Conservation (phyloP, 2,329 filamentous ascomycete genomes). For the Leptographium procerum region DNA sequence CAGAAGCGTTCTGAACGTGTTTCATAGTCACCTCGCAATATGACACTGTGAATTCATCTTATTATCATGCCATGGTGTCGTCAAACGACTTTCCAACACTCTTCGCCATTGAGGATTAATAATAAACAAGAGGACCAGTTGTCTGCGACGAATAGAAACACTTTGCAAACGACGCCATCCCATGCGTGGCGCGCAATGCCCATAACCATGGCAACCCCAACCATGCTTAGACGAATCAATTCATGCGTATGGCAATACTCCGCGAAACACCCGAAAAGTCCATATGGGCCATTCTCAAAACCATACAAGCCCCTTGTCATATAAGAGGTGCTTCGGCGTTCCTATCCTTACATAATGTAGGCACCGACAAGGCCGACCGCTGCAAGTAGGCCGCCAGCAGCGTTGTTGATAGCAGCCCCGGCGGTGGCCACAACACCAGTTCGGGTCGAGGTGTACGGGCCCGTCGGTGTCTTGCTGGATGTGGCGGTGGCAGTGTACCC, state of each 20-base stretch:
- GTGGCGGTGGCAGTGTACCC: constrained; percentile 2
- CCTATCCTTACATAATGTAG: constrained; percentile 26
- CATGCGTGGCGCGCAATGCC: neutral
- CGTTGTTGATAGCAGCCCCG: constrained; percentile 18
- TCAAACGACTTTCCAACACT: neutral
- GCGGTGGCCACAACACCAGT: constrained; percentile 13
- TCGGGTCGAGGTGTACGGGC: constrained; percentile 6
- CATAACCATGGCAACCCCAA: neutral
- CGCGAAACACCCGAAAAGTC: neutral
- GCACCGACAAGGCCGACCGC: constrained; percentile 27
- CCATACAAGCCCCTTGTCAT: neutral
- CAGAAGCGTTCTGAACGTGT: too few relatives aligned
- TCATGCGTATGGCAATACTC: neutral
- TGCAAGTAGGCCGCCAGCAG: constrained; percentile 23
- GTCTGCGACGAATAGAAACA: neutral
- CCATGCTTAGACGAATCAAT: neutral
- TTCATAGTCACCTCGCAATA: neutral
- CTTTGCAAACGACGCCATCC: neutral
- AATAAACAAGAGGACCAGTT: neutral
- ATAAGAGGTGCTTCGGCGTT: neutral
- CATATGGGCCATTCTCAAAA: neutral
- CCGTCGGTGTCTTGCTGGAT: constrained; percentile 6
- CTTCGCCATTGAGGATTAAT: neutral
- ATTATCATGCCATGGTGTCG: neutral
- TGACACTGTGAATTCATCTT: neutral